phyloP scores from a whole-genome alignment of 106 monocot species.

The Acorus gramineus region DNA sequence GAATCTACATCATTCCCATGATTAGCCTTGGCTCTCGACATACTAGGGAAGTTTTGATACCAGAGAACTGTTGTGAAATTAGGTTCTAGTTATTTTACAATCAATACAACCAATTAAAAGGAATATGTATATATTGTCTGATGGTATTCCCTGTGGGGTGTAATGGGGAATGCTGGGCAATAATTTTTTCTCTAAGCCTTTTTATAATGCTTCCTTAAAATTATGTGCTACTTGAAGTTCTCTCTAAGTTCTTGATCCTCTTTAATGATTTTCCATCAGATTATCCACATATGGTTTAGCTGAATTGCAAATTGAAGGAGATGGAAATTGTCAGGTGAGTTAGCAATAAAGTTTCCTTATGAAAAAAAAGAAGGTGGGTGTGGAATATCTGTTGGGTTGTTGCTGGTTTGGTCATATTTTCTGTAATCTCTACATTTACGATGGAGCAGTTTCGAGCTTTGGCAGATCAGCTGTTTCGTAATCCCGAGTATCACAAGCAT shows the following conservation, averaged over 20 bases:
- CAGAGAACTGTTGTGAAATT: too few species aligned
- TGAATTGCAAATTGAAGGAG: conserved; percentile 87
- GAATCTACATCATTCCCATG: too few species aligned
- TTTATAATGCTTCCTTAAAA: too few species aligned
- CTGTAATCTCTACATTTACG: conserved; percentile 1
- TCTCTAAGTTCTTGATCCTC: neutral
- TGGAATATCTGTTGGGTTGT: neutral
- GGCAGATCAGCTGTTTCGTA: conserved; percentile 90
- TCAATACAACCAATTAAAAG: too few species aligned
- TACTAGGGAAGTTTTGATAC: too few species aligned
- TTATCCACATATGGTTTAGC: conserved; percentile 67
- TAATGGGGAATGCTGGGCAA: too few species aligned
- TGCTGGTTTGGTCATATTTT: neutral
- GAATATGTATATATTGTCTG: too few species aligned
- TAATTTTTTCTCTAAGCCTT: too few species aligned
- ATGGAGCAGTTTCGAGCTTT: conserved; percentile 73
- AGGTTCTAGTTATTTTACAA: too few species aligned
- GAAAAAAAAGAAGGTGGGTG: neutral
- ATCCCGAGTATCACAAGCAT: conserved; percentile 88
- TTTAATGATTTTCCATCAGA: conserved; percentile 16
- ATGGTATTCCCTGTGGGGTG: too few species aligned
- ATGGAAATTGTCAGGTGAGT: conserved; percentile 96
- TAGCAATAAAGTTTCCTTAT: neutral
- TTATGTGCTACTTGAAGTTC: too few species aligned
- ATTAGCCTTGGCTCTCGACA: too few species aligned